Percentiles rank a stretch among this genome's conserved stretches.
These are phyloP conservation scores for Xylariales sp. DNA, from an alignment of 2,329 filamentous ascomycete genomes.

Conservation along the genomic window DNA sequence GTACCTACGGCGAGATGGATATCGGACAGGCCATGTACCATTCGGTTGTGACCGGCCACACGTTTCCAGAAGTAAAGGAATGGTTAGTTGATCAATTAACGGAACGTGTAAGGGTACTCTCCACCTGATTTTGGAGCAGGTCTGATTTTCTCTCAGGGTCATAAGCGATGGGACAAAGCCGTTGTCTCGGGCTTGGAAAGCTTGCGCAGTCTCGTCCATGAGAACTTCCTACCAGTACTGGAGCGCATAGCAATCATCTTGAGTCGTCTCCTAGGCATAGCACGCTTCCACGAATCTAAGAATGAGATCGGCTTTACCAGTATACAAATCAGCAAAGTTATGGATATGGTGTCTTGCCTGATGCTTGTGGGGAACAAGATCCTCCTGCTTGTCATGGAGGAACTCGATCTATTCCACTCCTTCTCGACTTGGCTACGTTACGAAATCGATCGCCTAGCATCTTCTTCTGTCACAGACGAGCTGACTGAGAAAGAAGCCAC, in stretches of 20 bases:
- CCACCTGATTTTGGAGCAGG: background rate
- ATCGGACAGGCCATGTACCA: constrained; percentile 79
- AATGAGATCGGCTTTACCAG: constrained; percentile 63
- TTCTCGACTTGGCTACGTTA: constrained; percentile 84
- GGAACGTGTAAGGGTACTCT: constrained; percentile 58
- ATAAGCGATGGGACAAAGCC: constrained; percentile 93
- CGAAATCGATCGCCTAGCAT: constrained; percentile 73
- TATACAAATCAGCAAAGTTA: constrained; percentile 56
- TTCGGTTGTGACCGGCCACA: constrained; percentile 77
- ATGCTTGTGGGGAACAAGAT: constrained; percentile 70
- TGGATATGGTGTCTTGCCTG: constrained; percentile 71
- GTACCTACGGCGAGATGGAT: constrained; percentile 48
- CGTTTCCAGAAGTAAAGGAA: constrained; percentile 69
- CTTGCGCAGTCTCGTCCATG: constrained; percentile 72
- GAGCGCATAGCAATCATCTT: constrained; percentile 79
- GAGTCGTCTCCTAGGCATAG: constrained; percentile 77
- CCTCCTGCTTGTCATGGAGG: constrained; percentile 65
- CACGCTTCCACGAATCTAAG: constrained; percentile 67
- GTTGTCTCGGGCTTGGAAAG: constrained; percentile 73
- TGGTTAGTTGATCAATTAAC: constrained; percentile 83
- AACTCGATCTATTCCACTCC: constrained; percentile 69
- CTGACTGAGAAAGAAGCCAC: constrained; percentile 71
- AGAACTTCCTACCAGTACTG: constrained; percentile 83
- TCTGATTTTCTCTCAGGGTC: constrained; percentile 52
- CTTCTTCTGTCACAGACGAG: constrained; percentile 63